These are phyloP conservation scores for Hanseniaspora nectarophila DNA, from an alignment of 805 yeast species.

Conservation along the genomic window DNA sequence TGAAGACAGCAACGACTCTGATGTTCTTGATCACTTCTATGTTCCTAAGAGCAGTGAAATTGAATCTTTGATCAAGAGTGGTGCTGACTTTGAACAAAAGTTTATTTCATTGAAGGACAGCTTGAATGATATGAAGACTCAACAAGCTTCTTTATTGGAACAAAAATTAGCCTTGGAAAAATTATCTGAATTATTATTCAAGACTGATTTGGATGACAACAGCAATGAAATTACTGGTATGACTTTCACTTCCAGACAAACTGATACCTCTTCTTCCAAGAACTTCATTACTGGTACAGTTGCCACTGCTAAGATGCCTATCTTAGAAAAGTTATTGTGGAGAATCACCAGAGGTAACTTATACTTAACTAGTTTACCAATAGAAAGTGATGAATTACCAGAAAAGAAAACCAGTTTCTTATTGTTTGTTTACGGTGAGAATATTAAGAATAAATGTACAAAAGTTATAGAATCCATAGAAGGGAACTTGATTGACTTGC, in stretches of 20 bases:
- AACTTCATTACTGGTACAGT: conserved; percentile 57
- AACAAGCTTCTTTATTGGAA: conserved; percentile 51
- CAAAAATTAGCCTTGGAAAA: conserved; percentile 42
- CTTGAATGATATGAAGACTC: conserved; percentile 44
- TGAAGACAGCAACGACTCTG: conserved; percentile 22
- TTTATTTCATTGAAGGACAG: conserved; percentile 60
- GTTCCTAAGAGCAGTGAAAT: conserved; percentile 44
- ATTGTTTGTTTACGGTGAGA: conserved; percentile 57
- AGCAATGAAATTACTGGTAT: conserved; percentile 7
- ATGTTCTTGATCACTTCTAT: conserved; percentile 25
- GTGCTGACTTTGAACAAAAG: conserved; percentile 60
- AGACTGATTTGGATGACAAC: conserved; percentile 16
- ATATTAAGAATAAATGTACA: conserved; percentile 46
- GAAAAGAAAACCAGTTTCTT: conserved; percentile 55
- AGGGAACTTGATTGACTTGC: conserved; percentile 49
- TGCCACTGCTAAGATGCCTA: conserved; percentile 43
- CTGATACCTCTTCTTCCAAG: conserved; percentile 26
- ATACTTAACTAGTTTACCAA: conserved; percentile 46
- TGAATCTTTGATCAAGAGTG: conserved; percentile 56
- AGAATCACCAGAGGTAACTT: conserved; percentile 63
- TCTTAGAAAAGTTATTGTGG: conserved; percentile 63
- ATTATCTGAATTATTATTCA: conserved; percentile 38
- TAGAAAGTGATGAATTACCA: conserved; percentile 40
- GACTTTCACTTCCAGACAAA: conserved; percentile 16
- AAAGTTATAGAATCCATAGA: conserved; percentile 61